Evolutionary conservation across 352 stramenopile species (phyloP), one percentile per base, ranked within the genome.

Genomic region (Phytophthora rubi): DNA sequence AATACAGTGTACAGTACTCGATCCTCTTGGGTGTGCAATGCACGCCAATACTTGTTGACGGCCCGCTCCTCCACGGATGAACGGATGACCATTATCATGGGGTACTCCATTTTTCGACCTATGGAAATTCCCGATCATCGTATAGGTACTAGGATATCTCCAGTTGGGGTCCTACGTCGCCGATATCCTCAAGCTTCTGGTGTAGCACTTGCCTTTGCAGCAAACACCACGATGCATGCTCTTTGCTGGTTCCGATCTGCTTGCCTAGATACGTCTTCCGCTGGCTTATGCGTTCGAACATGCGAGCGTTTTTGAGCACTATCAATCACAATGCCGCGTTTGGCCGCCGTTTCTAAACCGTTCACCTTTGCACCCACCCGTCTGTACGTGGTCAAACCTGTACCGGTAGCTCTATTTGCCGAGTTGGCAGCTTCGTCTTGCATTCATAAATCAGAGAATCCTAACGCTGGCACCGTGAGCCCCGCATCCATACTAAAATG

Each of bases 341-440:
- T 67, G 58, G 21, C 35, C 42, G 45, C 30, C 30, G 21, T 30
- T 54, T n/a, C n/a, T 15, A 52, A 28, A 15, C 45, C n/a, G 30
- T 54, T 64, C 58, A 39, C 28, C 51, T 62, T 67, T 72, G 65
- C 23, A 49, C 8, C 65, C 47, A 70, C 58, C 32, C 30, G 45
- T 21, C 21, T 52, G 49, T 16, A 51, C 32, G 30, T 62, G 42
- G 49, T 35, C 15, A 15, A 26, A 26, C 23, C 23, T 26, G 23
- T 21, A 21, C 18, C 18, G 18, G 52, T 28, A 58, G 44, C 35
- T 44, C 58, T 12, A 39, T 39, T 39, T 9, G 33, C 33, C 5
- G 33, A 39, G 33, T 8, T 39, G 10, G 33, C 0, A 39, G 9
- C 33, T 39, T 30, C 30, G 16, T 6, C 35, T 63, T 33, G 9